Percentiles rank a stretch among this genome's conserved stretches.
Evolutionary conservation across 2,329 filamentous ascomycete species (phyloP).

Genomic region (Cyclaneusma minus): DNA sequence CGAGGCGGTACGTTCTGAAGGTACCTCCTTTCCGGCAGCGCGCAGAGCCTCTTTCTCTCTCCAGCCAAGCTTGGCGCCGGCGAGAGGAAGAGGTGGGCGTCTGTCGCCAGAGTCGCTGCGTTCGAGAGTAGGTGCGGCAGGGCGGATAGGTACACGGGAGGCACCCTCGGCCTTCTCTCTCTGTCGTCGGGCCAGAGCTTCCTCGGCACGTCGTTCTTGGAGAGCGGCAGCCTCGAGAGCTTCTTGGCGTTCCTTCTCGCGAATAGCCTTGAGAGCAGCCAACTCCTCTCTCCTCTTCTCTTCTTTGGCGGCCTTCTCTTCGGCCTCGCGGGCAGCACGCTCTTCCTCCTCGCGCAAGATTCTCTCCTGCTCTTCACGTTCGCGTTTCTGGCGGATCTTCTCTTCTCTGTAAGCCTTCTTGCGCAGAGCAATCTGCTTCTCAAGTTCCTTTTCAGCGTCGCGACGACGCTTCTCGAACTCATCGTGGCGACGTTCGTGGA

Average conservation of each 20-base stretch:
- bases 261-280: conserved; percentile 49
- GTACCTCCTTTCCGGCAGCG: conserved; percentile 18
- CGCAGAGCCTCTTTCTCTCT: conserved; percentile 52
- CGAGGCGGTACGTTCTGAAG: conserved; percentile 10
- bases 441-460: conserved; percentile 81
- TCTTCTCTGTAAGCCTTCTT: conserved; percentile 80
- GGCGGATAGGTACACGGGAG: conserved; percentile 19
- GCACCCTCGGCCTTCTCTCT: conserved; percentile 42
- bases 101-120: conserved; percentile 33
- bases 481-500: conserved; percentile 77
- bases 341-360: conserved; percentile 73
- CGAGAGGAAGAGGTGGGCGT: conserved; percentile 46
- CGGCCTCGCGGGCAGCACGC: conserved; percentile 63
- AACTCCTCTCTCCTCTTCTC: conserved; percentile 65
- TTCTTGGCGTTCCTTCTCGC: conserved; percentile 54
- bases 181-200: conserved; percentile 63
- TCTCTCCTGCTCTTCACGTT: conserved; percentile 72
- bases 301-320: conserved; percentile 65
- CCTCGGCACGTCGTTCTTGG: conserved; percentile 75
- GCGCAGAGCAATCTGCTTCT: conserved; percentile 77
- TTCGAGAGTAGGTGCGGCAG: conserved; percentile 25
- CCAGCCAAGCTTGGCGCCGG: conserved; percentile 51
- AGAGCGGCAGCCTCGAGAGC: conserved; percentile 44
- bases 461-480: conserved; percentile 92
- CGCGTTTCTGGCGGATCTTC: conserved; percentile 66